Conservation (phyloP, 2,329 filamentous ascomycete genomes). For the Talaromyces sp. region DNA sequence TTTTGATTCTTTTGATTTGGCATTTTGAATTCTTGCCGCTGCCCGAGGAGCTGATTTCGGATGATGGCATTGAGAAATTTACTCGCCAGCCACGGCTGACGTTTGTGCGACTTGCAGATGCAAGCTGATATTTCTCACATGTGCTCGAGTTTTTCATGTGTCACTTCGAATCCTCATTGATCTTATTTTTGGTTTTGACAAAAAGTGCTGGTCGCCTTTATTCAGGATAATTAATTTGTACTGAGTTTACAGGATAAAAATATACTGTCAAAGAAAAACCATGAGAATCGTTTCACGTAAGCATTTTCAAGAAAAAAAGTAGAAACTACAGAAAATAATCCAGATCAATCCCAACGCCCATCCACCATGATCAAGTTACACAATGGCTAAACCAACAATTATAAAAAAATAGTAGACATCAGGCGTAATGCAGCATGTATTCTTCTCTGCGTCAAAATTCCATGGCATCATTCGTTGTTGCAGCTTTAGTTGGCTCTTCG, state of each 20-base stretch:
- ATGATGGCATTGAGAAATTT: neutral
- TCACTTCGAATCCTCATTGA: neutral
- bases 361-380: neutral
- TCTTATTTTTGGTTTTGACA: no score
- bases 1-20: conserved; percentile 1
- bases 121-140: neutral
- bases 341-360: neutral
- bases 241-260: neutral
- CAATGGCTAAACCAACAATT: neutral
- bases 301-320: neutral
- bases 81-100: neutral
- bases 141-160: neutral
- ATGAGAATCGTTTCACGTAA: neutral
- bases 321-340: neutral
- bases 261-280: neutral
- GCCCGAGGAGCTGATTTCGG: neutral
- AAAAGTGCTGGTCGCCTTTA: no score
- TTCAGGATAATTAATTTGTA: no score
- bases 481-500: conserved; percentile 34
- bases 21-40: conserved; percentile 2
- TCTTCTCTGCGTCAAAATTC: conserved; percentile 52
- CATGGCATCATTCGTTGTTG: conserved; percentile 49
- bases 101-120: neutral
- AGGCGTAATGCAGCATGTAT: neutral
- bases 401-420: neutral